phyloP scores from a whole-genome alignment of 768 basidiomycete species.

The Rhodotorula diobovata region DNA sequence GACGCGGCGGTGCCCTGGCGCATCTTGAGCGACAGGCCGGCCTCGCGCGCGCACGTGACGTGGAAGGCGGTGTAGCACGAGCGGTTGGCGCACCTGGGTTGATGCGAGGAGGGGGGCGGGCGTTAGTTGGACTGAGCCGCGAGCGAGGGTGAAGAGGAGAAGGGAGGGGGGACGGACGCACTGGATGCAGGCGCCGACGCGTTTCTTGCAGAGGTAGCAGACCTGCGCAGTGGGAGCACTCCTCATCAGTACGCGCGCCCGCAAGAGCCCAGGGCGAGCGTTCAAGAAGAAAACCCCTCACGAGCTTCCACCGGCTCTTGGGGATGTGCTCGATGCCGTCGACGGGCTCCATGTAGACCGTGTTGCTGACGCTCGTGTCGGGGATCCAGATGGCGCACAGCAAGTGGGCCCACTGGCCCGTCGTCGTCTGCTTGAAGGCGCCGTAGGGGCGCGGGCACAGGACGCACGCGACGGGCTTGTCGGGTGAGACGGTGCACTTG shows the following conservation, averaged over 20 bases:
- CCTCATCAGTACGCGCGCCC: not conserved
- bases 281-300: constrained; percentile 51
- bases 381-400: constrained; percentile 97
- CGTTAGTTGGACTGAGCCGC: not conserved
- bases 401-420: constrained; percentile 91
- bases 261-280: not conserved
- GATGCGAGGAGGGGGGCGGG: not conserved
- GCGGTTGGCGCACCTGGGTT: constrained; percentile 64
- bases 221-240: constrained; percentile 47
- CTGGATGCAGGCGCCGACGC: constrained; percentile 86
- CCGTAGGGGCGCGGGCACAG: constrained; percentile 95
- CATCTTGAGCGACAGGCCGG: constrained; percentile 63
- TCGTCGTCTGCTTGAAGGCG: constrained; percentile 92
- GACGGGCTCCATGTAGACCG: constrained; percentile 97
- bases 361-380: constrained; percentile 85
- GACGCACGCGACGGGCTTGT: constrained; percentile 91
- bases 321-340: constrained; percentile 80
- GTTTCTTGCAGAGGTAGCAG: constrained; percentile 61
- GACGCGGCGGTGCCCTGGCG: constrained; percentile 43
- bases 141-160: not conserved
- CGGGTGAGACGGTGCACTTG: constrained; percentile 96
- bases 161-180: not conserved
- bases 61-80: constrained; percentile 93
- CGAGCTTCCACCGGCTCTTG: constrained; percentile 89
- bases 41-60: constrained; percentile 83